Percentiles rank a stretch among this genome's conserved stretches.
These are phyloP conservation scores for Agaricus blazei DNA, from an alignment of 768 basidiomycete species.

Conservation along the genomic window DNA sequence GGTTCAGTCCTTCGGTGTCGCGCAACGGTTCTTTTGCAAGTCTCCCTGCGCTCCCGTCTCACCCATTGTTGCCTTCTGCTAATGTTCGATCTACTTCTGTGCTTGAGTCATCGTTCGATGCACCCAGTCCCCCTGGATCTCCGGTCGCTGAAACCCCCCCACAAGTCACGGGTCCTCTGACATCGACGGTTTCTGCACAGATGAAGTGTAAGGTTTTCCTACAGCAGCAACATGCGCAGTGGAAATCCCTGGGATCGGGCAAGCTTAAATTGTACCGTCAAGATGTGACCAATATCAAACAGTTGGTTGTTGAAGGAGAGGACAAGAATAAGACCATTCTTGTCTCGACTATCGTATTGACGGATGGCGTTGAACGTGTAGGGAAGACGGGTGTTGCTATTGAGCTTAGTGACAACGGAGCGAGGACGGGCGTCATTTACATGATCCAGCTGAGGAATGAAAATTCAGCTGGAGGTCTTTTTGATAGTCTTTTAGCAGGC, in stretches of 20 bases:
- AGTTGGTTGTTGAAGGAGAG: conserved; percentile 91
- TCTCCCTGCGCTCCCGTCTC: conserved; percentile 38
- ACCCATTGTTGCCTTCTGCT: conserved; percentile 60
- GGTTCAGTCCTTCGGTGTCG: conserved; percentile 27
- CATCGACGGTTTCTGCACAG: conserved; percentile 74
- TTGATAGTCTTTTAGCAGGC: conserved; percentile 81
- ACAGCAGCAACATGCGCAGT: conserved; percentile 93
- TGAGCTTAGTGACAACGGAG: conserved; percentile 89
- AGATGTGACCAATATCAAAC: conserved; percentile 85
- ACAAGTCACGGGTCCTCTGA: conserved; percentile 59
- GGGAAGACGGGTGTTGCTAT: conserved; percentile 98
- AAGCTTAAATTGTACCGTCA: conserved; percentile 84
- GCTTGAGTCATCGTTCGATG: conserved; percentile 48
- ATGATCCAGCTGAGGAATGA: conserved; percentile 97
- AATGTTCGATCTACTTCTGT: conserved; percentile 51
- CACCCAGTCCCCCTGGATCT: conserved; percentile 81
- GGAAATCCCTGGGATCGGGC: conserved; percentile 91
- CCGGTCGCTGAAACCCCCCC: conserved; percentile 53
- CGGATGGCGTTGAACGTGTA: conserved; percentile 96
- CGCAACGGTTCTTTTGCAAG: conserved; percentile 34
- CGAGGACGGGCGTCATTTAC: conserved; percentile 89
- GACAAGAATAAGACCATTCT: conserved; percentile 69
- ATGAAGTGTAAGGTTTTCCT: conserved; percentile 99
- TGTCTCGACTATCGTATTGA: conserved; percentile 93
- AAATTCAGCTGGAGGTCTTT: conserved; percentile 76